Conservation (phyloP, 129 eudicot species). For the Saussurea involucrata region DNA sequence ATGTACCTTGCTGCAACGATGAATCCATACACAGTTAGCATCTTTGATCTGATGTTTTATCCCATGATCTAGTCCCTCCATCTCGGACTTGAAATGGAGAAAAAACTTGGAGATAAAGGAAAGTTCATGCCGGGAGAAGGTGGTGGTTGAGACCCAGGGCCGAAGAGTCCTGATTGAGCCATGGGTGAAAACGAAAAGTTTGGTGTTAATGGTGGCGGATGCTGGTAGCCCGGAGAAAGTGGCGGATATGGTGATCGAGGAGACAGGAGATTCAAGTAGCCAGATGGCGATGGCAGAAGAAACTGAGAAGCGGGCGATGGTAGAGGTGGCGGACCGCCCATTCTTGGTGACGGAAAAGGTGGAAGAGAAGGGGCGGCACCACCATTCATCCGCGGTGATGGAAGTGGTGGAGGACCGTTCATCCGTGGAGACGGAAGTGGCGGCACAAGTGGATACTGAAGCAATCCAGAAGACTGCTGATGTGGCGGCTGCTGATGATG, state of each 20-base stretch:
- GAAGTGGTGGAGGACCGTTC: conserved; percentile 42
- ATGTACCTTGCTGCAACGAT: conserved; percentile 36
- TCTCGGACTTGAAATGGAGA: conserved; percentile 77
- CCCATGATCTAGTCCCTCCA: conserved; percentile 72
- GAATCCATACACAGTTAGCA: conserved; percentile 30
- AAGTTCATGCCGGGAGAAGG: conserved; percentile 87
- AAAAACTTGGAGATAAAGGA: conserved; percentile 79
- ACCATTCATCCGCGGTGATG: conserved; percentile 47
- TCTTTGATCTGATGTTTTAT: conserved; percentile 5
- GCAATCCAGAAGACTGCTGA: conserved; percentile 49
- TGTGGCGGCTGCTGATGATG: conserved; percentile 36
- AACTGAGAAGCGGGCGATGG: conserved; percentile 80
- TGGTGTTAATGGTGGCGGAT: conserved; percentile 80
- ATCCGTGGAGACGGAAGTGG: conserved; percentile 43
- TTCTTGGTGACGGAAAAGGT: conserved; percentile 50
- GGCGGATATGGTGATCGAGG: conserved; percentile 89
- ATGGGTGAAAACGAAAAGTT: conserved; percentile 71
- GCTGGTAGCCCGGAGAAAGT: conserved; percentile 85
- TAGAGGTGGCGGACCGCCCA: conserved; percentile 60
- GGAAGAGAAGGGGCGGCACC: conserved; percentile 37
- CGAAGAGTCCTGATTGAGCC: conserved; percentile 68
- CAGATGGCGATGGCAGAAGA: conserved; percentile 77
- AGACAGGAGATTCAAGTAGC: conserved; percentile 62
- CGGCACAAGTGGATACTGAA: conserved; percentile 54
- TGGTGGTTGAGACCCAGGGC: conserved; percentile 79